Evolutionary conservation across 2,329 filamentous ascomycete genomes (phyloP).

Genomic region (Onygena corvina): DNA sequence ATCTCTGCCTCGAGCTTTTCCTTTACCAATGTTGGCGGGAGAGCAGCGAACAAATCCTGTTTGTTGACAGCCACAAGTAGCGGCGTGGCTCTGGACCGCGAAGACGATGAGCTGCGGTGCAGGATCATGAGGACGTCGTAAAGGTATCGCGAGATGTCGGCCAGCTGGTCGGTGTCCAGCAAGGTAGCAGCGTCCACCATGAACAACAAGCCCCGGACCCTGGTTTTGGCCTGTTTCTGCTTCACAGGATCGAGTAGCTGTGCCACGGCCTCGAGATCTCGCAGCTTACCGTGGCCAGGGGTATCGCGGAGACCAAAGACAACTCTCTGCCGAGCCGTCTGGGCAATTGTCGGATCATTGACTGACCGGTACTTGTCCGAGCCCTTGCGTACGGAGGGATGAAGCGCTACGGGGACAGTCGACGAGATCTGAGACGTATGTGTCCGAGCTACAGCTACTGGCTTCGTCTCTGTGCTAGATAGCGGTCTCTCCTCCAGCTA

Average conservation of each 20-base stretch:
- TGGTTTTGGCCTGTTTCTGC: constrained; percentile 24
- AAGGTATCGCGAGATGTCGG: constrained; percentile 68
- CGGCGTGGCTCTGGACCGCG: constrained; percentile 49
- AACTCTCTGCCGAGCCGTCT: constrained; percentile 26
- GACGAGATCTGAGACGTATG: constrained; percentile 53
- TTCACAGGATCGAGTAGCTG: constrained; percentile 26
- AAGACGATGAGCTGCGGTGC: constrained; percentile 49
- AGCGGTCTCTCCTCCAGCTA: constrained; percentile 36
- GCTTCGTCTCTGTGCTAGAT: constrained; percentile 26
- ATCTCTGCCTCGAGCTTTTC: constrained; percentile 69
- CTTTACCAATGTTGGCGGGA: constrained; percentile 66
- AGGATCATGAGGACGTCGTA: constrained; percentile 77
- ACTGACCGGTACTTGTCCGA: constrained; percentile 54
- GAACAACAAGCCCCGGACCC: constrained; percentile 59
- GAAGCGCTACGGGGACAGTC: constrained; percentile 45
- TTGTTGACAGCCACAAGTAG: constrained; percentile 89
- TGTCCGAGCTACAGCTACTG: no score
- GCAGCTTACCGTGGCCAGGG: constrained; percentile 89
- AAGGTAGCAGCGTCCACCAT: constrained; percentile 73
- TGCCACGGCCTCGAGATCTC: constrained; percentile 43
- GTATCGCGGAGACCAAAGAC: constrained; percentile 52
- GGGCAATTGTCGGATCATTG: constrained; percentile 55
- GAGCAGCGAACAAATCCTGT: constrained; percentile 83
- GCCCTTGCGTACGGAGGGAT: constrained; percentile 39
- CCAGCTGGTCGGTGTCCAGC: constrained; percentile 38